Evolutionary conservation across 352 stramenopile species (phyloP), one percentile per base, ranked within the genome.

Genomic region (Pythium vanterpoolii): DNA sequence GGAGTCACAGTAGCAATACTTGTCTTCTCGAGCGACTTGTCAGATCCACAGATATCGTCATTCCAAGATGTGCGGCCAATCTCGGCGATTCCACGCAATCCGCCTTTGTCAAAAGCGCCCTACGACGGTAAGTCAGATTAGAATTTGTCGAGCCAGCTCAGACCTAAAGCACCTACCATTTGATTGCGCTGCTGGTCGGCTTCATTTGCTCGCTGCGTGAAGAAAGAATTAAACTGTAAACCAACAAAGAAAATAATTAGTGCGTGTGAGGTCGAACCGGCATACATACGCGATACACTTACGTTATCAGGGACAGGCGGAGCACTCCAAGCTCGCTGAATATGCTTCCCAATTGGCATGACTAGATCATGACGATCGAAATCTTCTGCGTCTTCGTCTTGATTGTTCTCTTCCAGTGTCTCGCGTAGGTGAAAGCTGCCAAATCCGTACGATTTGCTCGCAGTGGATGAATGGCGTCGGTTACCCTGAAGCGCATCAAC

Each of bases 241-340:
- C n/a, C 23, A 31, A 7, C 34, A 31, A 5, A 44, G 10, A 28
- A 1, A 19, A 38, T 5, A 7, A 8, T 51, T 33, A 48, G 38
- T 23, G 54, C 14, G 14, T 39, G 16, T 23, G 48, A 33, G 8
- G 23, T 30, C 43, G 8, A 5, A 34, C 8, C 16, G 23, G 9
- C 9, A 33, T 34, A 24, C 30, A n/a, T 18, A 11, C 18, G n/a
- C 24, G n/a, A 10, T n/a, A 5, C 5, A 66, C 73, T 52, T 59
- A 83, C 74, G 38, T 71, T 72, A 3, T 80, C 69, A 5, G 66
- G 61, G 8, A 72, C 61, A 2, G 74, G 74, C 19, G 74, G 74
- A 7, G 74, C 74, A 40, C 74, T 83, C 74, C 71, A 80, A 9
- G 68, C 77, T 40, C 74, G 69, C 38, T 83, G 74, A 42, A 76